Evolutionary conservation across 164 flowering plant species (phyloP).

Genomic region (Chloranthus sessilifolius): DNA sequence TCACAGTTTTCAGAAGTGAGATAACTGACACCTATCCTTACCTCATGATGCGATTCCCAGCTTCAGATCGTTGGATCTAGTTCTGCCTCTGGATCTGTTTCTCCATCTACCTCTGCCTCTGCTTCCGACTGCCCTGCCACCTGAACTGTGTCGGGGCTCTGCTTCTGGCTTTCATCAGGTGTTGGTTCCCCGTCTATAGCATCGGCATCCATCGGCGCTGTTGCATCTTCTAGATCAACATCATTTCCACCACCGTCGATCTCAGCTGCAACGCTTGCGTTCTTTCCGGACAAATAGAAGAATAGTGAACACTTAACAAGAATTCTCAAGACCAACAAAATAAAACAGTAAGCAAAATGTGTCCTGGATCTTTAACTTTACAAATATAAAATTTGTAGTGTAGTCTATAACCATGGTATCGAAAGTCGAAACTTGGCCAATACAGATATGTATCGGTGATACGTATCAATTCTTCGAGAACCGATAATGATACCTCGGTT

Average conservation of each 20-base stretch:
- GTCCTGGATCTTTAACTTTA: too few species aligned
- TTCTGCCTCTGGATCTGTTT: constrained; percentile 50
- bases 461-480: too few species aligned
- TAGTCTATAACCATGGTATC: too few species aligned
- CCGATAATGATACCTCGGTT: too few species aligned
- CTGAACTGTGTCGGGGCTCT: constrained; percentile 48
- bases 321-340: background rate
- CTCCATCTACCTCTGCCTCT: constrained; percentile 62
- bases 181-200: constrained; percentile 39
- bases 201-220: constrained; percentile 61
- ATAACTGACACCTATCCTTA: background rate
- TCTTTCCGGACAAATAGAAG: constrained; percentile 26
- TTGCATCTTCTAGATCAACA: constrained; percentile 48
- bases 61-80: background rate
- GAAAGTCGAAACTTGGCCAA: too few species aligned
- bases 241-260: constrained; percentile 53
- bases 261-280: constrained; percentile 52
- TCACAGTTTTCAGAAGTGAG: too few species aligned
- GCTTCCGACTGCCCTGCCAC: constrained; percentile 65
- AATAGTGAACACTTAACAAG: background rate
- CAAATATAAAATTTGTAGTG: too few species aligned
- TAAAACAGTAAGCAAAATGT: too few species aligned
- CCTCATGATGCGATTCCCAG: background rate
- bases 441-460: too few species aligned
- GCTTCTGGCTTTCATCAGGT: constrained; percentile 63